These are phyloP conservation scores for Beta macrorhiza DNA, from an alignment of 179 eudicot genomes.

Conservation along the genomic window DNA sequence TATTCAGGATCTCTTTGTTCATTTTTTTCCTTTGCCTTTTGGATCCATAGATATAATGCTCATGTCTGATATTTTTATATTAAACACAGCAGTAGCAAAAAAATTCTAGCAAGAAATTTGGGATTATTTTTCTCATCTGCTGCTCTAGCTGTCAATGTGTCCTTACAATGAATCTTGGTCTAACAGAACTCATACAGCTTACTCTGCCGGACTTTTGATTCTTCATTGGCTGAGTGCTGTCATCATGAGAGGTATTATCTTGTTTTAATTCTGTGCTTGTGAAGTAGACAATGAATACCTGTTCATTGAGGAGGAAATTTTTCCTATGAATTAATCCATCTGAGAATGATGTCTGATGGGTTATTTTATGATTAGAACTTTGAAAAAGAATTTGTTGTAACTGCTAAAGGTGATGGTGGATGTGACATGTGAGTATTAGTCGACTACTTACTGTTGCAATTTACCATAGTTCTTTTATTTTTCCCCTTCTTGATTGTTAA, in stretches of 20 bases:
- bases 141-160: not conserved
- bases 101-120: not conserved
- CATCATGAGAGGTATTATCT: slow-evolving; percentile 78
- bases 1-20: not conserved
- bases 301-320: slow-evolving; percentile 7
- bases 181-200: slow-evolving; percentile 76
- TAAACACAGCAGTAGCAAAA: not conserved
- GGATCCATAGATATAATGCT: not conserved
- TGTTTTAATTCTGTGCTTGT: not conserved
- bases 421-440: too few species aligned
- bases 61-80: not conserved
- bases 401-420: too few species aligned
- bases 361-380: too few species aligned
- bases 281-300: not conserved
- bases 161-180: slow-evolving; percentile 20
- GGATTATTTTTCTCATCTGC: not conserved
- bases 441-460: too few species aligned
- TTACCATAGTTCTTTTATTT: too few species aligned
- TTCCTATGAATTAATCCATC: not conserved
- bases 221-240: slow-evolving; percentile 89
- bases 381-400: too few species aligned
- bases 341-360: not conserved
- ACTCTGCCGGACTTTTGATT: slow-evolving; percentile 84
- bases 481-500: not conserved
- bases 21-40: not conserved